Evolutionary conservation across 192 early-diverging fungal genomes (phyloP).

Genomic region (Entrophospora sp.): DNA sequence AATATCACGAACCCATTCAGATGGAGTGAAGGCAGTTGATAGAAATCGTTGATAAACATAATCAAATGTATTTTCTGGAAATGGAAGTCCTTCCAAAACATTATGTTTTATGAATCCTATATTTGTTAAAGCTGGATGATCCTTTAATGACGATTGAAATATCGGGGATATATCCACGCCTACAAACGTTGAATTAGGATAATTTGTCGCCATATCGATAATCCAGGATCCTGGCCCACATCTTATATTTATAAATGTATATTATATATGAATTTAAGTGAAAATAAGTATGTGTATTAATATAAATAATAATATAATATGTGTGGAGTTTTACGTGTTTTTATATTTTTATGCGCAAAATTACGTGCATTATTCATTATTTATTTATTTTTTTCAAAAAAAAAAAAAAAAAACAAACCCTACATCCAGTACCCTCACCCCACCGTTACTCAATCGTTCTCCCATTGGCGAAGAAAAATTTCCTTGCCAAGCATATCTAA

Average conservation of each 20-base stretch:
- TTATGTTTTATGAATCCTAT: slow-evolving; percentile 9
- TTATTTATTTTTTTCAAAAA: no score
- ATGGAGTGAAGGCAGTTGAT: slow-evolving; percentile 3
- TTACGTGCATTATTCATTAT: no score
- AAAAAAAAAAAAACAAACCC: no score
- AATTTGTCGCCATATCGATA: slow-evolving; percentile 21
- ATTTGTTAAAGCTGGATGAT: not conserved
- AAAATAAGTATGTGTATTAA: no score
- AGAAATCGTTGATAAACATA: slow-evolving; percentile 14
- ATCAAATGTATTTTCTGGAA: slow-evolving; percentile 16
- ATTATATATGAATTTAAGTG: no score
- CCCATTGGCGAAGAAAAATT: slow-evolving; percentile 1
- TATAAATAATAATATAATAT: no score
- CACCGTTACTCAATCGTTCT: not conserved
- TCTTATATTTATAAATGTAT: no score
- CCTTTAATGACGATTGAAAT: no score
- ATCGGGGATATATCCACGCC: slow-evolving; percentile 26
- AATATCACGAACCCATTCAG: not conserved
- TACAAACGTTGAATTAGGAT: slow-evolving; percentile 29
- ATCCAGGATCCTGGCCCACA: slow-evolving; percentile 29
- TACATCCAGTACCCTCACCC: not conserved
- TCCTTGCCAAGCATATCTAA: not conserved
- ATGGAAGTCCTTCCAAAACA: slow-evolving; percentile 1
- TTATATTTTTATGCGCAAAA: no score
- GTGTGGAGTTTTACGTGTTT: no score